Evolutionary conservation across 2,329 filamentous ascomycete genomes (phyloP).

Genomic region (Apiospora koreana): DNA sequence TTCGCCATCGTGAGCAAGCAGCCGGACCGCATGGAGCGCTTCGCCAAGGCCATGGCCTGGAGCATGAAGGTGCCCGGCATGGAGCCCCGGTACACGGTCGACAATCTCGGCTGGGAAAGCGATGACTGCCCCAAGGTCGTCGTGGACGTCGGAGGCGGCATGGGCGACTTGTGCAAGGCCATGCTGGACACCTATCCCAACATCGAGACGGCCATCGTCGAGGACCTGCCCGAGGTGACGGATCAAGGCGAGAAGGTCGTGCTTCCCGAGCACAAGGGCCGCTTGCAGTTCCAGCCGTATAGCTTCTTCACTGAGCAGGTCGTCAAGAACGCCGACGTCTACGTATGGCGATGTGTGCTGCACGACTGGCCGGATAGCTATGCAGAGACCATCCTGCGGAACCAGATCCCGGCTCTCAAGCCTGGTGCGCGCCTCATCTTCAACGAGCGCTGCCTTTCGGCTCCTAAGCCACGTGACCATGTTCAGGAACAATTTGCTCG

Average conservation of each 20-base stretch:
- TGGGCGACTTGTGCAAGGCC: constrained; percentile 17
- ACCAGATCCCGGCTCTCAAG: constrained; percentile 13
- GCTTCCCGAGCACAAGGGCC: constrained; percentile 9
- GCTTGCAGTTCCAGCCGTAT: constrained; percentile 9
- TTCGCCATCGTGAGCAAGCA: constrained; percentile 15
- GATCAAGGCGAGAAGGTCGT: constrained; percentile 1
- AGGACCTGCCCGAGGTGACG: constrained; percentile 19
- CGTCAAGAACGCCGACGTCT: constrained; percentile 14
- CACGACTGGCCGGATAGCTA: constrained; percentile 11
- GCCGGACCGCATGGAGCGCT: constrained; percentile 14
- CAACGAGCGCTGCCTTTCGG: constrained; percentile 19
- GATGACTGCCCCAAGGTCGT: constrained; percentile 17
- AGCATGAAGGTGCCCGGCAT: constrained; percentile 19
- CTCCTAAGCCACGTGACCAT: constrained; percentile 11
- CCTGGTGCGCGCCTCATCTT: constrained; percentile 17
- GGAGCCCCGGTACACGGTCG: constrained; percentile 15
- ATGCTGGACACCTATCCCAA: constrained; percentile 15
- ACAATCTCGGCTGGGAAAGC: constrained; percentile 16
- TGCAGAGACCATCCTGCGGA: neutral
- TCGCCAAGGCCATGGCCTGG: constrained; percentile 21
- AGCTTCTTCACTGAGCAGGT: constrained; percentile 9
- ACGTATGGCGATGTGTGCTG: constrained; percentile 9
- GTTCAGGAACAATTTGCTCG: constrained; percentile 16
- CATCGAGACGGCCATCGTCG: constrained; percentile 18
- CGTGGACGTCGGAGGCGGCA: constrained; percentile 20